Conservation (phyloP, 2,329 filamentous ascomycete genomes). For the Lachnellula hyalina region DNA sequence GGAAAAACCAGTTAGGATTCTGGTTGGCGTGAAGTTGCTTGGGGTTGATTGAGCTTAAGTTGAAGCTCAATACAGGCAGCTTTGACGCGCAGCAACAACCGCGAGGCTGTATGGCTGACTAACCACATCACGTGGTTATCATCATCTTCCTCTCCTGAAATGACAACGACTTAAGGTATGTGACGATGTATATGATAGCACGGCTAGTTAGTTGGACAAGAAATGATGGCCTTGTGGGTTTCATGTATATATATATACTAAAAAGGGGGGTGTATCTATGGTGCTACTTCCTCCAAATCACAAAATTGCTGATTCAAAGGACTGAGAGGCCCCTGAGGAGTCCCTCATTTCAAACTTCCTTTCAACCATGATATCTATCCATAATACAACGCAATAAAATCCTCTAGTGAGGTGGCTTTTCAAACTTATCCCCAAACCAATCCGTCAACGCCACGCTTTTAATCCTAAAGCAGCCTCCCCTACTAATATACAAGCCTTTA, state of each 20-base stretch:
- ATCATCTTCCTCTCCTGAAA: background rate
- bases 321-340: too few relatives aligned
- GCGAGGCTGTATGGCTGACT: conserved; percentile 15
- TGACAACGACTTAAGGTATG: background rate
- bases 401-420: background rate
- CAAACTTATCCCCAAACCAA: background rate
- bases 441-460: conserved; percentile 5
- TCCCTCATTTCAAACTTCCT: too few relatives aligned
- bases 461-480: background rate
- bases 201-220: background rate
- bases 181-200: background rate
- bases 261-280: too few relatives aligned
- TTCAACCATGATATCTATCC: too few relatives aligned
- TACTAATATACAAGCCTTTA: conserved; percentile 1
- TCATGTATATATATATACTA: too few relatives aligned
- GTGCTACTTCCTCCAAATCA: too few relatives aligned
- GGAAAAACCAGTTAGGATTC: background rate
- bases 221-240: too few relatives aligned
- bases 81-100: conserved; percentile 17
- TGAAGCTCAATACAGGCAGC: conserved; percentile 21
- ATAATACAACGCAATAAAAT: background rate
- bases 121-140: background rate
- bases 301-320: too few relatives aligned
- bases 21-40: background rate
- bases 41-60: conserved; percentile 9